Evolutionary conservation across 208 protist species (phyloP).

Genomic region (Trypanosoma boissoni): DNA sequence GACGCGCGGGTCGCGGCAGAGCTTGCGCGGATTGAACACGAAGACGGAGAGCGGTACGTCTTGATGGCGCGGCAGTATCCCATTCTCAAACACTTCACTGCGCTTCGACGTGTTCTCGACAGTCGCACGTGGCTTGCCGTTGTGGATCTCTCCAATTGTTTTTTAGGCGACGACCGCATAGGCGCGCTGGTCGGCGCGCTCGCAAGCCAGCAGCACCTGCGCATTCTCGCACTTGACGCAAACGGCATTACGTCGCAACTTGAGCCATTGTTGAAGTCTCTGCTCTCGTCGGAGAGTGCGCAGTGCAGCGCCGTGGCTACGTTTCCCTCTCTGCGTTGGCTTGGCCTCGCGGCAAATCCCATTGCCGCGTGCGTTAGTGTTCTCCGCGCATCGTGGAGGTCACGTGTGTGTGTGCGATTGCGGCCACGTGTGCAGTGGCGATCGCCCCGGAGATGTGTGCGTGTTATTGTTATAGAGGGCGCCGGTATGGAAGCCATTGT

Average conservation of each 20-base stretch:
- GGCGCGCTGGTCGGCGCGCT: background rate
- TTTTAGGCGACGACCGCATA: background rate
- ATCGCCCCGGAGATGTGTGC: background rate
- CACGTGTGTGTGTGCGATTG: background rate
- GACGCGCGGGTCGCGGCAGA: background rate
- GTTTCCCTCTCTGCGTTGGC: background rate
- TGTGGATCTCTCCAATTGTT: background rate
- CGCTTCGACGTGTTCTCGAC: background rate
- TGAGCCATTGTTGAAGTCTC: background rate
- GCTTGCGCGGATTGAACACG: background rate
- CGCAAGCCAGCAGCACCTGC: slow-evolving; percentile 2
- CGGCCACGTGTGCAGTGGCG: background rate
- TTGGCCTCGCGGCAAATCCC: slow-evolving; percentile 5
- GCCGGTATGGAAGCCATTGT: slow-evolving; percentile 5
- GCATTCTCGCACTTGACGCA: slow-evolving; percentile 3
- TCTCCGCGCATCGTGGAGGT: background rate
- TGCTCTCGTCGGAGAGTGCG: background rate
- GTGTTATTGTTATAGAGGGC: background rate
- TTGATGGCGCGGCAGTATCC: slow-evolving; percentile 4
- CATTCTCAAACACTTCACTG: background rate
- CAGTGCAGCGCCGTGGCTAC: background rate
- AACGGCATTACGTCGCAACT: background rate
- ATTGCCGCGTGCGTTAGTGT: background rate
- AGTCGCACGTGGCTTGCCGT: background rate
- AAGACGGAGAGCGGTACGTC: background rate